phyloP scores from a whole-genome alignment of 2,329 filamentous ascomycete genomes.

The Sclerotinia sclerotiorum region DNA sequence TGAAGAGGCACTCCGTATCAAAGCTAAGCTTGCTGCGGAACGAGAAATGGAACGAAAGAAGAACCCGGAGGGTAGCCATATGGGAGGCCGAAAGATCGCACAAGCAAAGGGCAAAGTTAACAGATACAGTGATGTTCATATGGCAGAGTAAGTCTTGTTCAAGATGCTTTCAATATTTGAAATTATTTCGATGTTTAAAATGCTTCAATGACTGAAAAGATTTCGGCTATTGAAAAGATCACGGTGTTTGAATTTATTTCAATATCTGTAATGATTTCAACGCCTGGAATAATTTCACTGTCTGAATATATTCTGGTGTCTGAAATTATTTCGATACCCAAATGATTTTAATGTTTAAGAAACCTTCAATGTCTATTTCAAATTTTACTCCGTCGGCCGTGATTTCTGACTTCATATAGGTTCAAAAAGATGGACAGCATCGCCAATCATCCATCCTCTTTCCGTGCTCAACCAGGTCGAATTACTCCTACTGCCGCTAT shows the following conservation, averaged over 20 bases:
- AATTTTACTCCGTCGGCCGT: neutral
- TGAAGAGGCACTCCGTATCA: slow-evolving; percentile 69
- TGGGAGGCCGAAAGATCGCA: slow-evolving; percentile 68
- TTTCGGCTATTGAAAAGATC: no score
- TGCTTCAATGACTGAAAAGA: neutral
- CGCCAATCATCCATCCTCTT: slow-evolving; percentile 78
- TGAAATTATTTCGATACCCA: no score
- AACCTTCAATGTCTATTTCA: neutral
- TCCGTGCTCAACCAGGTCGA: slow-evolving; percentile 58
- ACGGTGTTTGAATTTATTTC: no score
- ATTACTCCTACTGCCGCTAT: slow-evolving; percentile 51
- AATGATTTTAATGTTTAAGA: neutral
- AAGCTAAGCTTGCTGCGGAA: slow-evolving; percentile 64
- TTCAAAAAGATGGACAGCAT: slow-evolving; percentile 99
- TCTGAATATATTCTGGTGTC: neutral
- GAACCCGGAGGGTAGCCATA: slow-evolving; percentile 45
- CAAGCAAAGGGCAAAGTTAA: slow-evolving; percentile 74
- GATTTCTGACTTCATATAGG: slow-evolving; percentile 9
- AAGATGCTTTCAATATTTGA: neutral
- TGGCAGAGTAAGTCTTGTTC: slow-evolving; percentile 54
- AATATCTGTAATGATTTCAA: neutral
- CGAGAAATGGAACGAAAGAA: slow-evolving; percentile 53
- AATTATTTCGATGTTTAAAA: neutral
- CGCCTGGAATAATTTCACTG: neutral
- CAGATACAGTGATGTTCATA: slow-evolving; percentile 82